These are phyloP conservation scores for Cadophora luteo-olivacea DNA, from an alignment of 2,329 filamentous ascomycete species.

Conservation along the genomic window DNA sequence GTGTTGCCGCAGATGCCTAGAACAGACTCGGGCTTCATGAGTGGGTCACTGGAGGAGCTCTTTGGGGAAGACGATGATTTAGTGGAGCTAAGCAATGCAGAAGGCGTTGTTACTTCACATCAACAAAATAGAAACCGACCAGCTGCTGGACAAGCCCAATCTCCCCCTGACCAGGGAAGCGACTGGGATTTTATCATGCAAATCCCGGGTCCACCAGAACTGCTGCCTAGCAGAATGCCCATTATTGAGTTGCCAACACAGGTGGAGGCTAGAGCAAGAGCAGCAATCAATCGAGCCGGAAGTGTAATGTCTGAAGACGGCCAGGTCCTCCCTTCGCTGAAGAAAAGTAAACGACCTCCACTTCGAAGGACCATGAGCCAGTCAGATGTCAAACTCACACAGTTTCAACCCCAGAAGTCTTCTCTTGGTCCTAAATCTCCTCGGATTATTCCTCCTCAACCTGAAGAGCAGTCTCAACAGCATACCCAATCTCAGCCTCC, in stretches of 20 bases:
- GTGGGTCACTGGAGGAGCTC: slow-evolving; percentile 65
- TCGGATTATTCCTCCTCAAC: not conserved
- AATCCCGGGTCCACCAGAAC: slow-evolving; percentile 50
- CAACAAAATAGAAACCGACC: slow-evolving; percentile 41
- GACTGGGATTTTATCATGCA: slow-evolving; percentile 45
- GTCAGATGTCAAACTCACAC: slow-evolving; percentile 1
- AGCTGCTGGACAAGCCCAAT: slow-evolving; percentile 20
- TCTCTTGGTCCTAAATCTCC: slow-evolving; percentile 14
- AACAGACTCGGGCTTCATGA: slow-evolving; percentile 84
- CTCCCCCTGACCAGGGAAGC: slow-evolving; percentile 21
- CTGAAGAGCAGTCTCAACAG: slow-evolving; percentile 17
- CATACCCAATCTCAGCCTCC: slow-evolving; percentile 18
- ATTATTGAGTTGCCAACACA: slow-evolving; percentile 34
- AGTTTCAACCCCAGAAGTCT: slow-evolving; percentile 18
- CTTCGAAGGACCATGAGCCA: slow-evolving; percentile 28
- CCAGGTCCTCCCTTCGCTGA: slow-evolving; percentile 37
- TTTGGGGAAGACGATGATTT: slow-evolving; percentile 64
- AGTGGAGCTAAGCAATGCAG: slow-evolving; percentile 46
- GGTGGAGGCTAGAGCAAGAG: slow-evolving; percentile 41
- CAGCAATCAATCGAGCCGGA: slow-evolving; percentile 41
- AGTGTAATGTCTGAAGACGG: slow-evolving; percentile 43
- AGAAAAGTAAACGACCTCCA: slow-evolving; percentile 26
- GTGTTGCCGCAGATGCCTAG: slow-evolving; percentile 62
- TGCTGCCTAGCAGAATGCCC: slow-evolving; percentile 48
- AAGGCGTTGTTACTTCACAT: slow-evolving; percentile 40